Conservation (phyloP, 73 alveolate genomes). For the Stentor roeselii region DNA sequence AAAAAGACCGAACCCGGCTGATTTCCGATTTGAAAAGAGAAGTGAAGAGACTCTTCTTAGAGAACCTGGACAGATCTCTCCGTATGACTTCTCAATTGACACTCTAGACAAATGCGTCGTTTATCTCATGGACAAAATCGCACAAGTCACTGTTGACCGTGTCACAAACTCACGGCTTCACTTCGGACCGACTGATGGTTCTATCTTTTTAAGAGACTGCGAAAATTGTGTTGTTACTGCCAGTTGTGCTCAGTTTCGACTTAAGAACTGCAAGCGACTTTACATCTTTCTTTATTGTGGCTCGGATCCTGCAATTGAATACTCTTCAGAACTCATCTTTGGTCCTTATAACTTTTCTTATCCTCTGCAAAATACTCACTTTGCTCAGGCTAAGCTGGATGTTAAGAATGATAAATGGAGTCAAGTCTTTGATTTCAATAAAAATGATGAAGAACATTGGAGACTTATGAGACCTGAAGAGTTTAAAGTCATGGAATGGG, state of each 20-base stretch:
- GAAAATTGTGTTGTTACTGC: constrained; percentile 16
- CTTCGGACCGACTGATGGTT: constrained; percentile 28
- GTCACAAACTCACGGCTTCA: constrained; percentile 19
- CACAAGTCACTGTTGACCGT: constrained; percentile 19
- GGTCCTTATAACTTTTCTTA: constrained; percentile 31
- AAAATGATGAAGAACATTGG: constrained; percentile 26
- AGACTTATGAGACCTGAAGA: background rate
- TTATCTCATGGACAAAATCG: constrained; percentile 1
- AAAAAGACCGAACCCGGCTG: constrained; percentile 34
- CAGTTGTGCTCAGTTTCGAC: constrained; percentile 15
- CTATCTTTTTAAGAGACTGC: constrained; percentile 24
- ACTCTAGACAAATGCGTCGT: constrained; percentile 31
- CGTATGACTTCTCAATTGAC: constrained; percentile 27
- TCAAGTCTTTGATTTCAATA: constrained; percentile 29
- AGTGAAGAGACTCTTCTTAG: background rate
- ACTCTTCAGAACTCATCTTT: constrained; percentile 1
- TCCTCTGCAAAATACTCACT: constrained; percentile 21
- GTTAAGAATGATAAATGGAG: background rate
- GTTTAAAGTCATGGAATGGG: constrained; percentile 12
- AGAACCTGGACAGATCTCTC: constrained; percentile 28
- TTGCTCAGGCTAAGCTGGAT: constrained; percentile 13
- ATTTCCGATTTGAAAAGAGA: constrained; percentile 15
- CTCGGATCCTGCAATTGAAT: constrained; percentile 31
- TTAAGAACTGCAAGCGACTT: constrained; percentile 17
- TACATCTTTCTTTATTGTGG: background rate